Percentiles rank a stretch among this genome's conserved stretches.
Evolutionary conservation across 202 grass and related monocot genomes (phyloP).

Genomic region (Schoenoplectus tabernaemontani): DNA sequence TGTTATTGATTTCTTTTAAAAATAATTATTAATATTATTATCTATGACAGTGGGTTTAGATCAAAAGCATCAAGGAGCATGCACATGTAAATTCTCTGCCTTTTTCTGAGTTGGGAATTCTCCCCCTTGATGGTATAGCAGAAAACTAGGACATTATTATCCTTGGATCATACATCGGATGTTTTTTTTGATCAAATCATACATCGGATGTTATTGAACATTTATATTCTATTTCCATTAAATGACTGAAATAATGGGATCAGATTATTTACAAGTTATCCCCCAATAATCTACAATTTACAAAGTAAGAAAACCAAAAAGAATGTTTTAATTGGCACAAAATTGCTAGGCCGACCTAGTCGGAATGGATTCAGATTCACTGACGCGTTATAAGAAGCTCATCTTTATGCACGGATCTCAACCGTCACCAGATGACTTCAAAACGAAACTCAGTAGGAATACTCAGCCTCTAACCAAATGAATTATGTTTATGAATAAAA

Average conservation of each 20-base stretch:
- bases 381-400: no score
- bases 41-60: no score
- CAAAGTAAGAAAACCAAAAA: neutral
- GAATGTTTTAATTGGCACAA: conserved; percentile 4
- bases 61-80: neutral
- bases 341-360: neutral
- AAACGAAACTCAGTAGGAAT: no score
- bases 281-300: conserved; percentile 17
- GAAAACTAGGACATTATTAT: neutral
- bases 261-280: conserved; percentile 25
- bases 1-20: no score
- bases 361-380: no score
- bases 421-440: no score
- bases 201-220: neutral
- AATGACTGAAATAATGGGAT: conserved; percentile 8
- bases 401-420: no score
- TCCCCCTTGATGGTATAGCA: neutral
- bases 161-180: no score
- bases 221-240: conserved; percentile 1
- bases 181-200: neutral
- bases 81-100: no score
- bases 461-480: no score
- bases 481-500: no score
- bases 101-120: neutral
- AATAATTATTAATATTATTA: no score